Base-by-base conservation (phyloP, 2,329 filamentous ascomycete species). In the Exophiala spinifera region DNA sequence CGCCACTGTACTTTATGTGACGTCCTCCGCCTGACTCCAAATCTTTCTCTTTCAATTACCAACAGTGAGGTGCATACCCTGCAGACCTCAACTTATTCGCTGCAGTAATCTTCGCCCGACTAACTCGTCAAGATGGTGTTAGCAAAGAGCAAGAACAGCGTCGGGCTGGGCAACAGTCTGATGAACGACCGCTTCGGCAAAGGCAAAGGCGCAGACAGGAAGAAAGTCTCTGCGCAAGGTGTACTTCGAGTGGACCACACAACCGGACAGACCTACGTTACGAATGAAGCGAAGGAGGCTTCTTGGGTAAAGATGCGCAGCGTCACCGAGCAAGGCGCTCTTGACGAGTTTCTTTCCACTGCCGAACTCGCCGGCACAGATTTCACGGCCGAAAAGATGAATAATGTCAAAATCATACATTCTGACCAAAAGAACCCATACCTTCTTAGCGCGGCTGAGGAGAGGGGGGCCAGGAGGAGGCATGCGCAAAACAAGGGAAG, bases 281-380 rank as follows among this genome's bases (percentile, higher is more conserved):
- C 90, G 46, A 96, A 95, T 70, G 87, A 88, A 61, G 86, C 85
- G 64, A 86, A 95, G 70, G 91, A 97, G 76, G 94, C 92, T 33
- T 82, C 89, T 64, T 99, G 91, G 91, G 90, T 97, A 69, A 99
- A 97, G 79, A 97, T 99, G 94, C 90, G 92, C 76, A 96, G 90
- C 71, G 89, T 99, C 64, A 99, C 94, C 4, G 90, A 99, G 77
- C 94, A 99, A 74, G 91, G 87, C 63, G 91, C 91, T 42, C 84
- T 99, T 59, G 94, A 99, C 72, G 94, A 99, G 72, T 99, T 99
- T 72, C 78, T 99, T 61, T 89, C 88, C 53, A 99, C 94, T 1
- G 95, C 94, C 60, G 91, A 97, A 75, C 78, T 99, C 64, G 94
- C 94, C n/a, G 92, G 91, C 62, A 99, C 94, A 63, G 94, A 99